Evolutionary conservation across 257 asterid genomes (phyloP).

Genomic region (Plectranthus barbatus): DNA sequence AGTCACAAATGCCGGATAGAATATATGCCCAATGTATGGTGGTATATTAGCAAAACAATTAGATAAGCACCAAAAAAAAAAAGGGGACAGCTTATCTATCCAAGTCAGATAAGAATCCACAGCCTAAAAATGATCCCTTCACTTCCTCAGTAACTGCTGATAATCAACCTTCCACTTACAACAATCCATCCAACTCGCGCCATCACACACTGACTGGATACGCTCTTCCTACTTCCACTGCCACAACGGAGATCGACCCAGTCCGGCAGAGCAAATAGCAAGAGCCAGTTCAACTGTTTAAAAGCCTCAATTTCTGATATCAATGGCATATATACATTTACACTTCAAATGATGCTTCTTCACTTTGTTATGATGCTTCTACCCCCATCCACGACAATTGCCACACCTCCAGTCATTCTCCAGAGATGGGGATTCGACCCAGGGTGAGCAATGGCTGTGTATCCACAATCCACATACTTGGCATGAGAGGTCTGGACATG

Average conservation of each 20-base stretch:
- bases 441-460: constrained; percentile 79
- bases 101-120: not conserved
- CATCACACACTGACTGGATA: too few relatives aligned
- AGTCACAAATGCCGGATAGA: too few relatives aligned
- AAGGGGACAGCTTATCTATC: not conserved
- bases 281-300: not conserved
- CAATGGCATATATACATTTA: not conserved
- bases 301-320: not conserved
- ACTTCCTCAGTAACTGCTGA: not conserved
- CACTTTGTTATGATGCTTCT: not conserved
- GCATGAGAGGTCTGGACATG: constrained; percentile 67
- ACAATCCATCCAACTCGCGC: too few relatives aligned
- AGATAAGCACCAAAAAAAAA: not conserved
- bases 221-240: too few relatives aligned
- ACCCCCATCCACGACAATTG: constrained; percentile 51
- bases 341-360: not conserved
- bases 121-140: not conserved
- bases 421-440: constrained; percentile 41
- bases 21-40: too few relatives aligned
- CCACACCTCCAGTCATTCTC: constrained; percentile 70
- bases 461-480: constrained; percentile 55
- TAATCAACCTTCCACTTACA: not conserved
- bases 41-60: too few relatives aligned
- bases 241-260: too few relatives aligned
- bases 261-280: constrained; percentile 21